These are phyloP conservation scores for Massarina eburnea DNA, from an alignment of 2,329 filamentous ascomycete species.

Conservation along the genomic window DNA sequence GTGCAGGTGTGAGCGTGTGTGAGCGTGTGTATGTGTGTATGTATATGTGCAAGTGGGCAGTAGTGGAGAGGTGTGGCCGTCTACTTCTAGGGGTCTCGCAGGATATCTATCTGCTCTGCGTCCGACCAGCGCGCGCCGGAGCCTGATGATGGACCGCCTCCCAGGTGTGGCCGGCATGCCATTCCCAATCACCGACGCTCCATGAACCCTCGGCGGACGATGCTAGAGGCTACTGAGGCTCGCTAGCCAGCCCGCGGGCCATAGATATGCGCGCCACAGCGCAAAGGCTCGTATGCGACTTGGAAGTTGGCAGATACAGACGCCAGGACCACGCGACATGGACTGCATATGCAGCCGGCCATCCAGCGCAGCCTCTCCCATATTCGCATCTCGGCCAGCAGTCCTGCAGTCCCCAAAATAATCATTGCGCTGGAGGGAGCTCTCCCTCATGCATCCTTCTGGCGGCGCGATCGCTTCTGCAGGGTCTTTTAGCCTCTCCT, in stretches of 20 bases:
- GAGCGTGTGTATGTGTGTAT: neutral
- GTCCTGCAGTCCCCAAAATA: too few species aligned
- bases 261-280: constrained; percentile 4
- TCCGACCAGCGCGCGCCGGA: constrained; percentile 2
- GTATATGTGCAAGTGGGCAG: neutral
- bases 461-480: too few species aligned
- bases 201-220: constrained; percentile 4
- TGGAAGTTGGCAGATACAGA: constrained; percentile 7
- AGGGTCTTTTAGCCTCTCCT: too few species aligned
- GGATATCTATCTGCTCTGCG: neutral
- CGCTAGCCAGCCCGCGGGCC: constrained; percentile 2
- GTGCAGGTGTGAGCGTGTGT: neutral
- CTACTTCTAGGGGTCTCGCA: neutral
- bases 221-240: constrained; percentile 3
- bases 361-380: neutral
- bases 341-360: neutral
- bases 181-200: constrained; percentile 1
- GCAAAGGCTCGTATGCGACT: neutral
- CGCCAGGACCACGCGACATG: neutral
- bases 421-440: too few species aligned
- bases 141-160: neutral
- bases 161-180: neutral
- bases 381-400: too few species aligned
- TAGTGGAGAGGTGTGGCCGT: neutral
- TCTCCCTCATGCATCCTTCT: too few species aligned